Base-by-base conservation (phyloP, 2,329 filamentous ascomycete genomes). In the Xylariaceae sp. region DNA sequence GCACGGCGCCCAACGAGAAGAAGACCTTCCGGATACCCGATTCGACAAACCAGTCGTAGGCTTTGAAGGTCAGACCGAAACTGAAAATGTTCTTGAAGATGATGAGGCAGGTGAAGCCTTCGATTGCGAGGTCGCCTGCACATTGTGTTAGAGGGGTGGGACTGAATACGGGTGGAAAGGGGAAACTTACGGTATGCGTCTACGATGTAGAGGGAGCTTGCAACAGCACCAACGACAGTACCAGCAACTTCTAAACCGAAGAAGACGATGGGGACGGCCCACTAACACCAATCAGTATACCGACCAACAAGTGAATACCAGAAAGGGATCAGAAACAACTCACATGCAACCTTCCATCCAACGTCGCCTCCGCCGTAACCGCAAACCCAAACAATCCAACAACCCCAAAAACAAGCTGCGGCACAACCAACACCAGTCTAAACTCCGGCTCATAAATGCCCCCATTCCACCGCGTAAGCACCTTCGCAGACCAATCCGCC, bases 21-120 rank as follows among this genome's bases (percentile, higher is more conserved):
- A 97, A 93, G 0, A 76, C 78, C 4, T 73, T 72, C 51, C 81
- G 79, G 61, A 85, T 82, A n/a, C 87, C 83, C 1, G 84, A 84
- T 0, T 76, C 65, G 8, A 88, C 80, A 30, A 96, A 80, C 92
- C 93, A 97, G 59, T 92, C 80, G 68, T 90, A 96, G 0, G 90
- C 91, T 66, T 84, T 88, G 72, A 87, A 95, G 0, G 92, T 96
- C 58, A 97, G 77, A 5, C 86, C 84, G 68, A 95, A 97, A 63
- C 87, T 89, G 76, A 97, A 96, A 63, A 97, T 82, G 74, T 97
- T 96, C 76, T 97, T 97, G 80, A 97, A 96, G 56, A 96, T 87
- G 64, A 96, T 82, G 72, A 94, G 83, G 74, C 90, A 90, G 0
- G 92, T 96, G 72, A 96, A 96, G 5, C 87, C 89, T 74, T 97